A percentile compares a stretch with the other conserved stretches of the same genome.
phyloP scores from a whole-genome alignment of 2,329 filamentous ascomycete genomes.

The Scedosporium boydii region DNA sequence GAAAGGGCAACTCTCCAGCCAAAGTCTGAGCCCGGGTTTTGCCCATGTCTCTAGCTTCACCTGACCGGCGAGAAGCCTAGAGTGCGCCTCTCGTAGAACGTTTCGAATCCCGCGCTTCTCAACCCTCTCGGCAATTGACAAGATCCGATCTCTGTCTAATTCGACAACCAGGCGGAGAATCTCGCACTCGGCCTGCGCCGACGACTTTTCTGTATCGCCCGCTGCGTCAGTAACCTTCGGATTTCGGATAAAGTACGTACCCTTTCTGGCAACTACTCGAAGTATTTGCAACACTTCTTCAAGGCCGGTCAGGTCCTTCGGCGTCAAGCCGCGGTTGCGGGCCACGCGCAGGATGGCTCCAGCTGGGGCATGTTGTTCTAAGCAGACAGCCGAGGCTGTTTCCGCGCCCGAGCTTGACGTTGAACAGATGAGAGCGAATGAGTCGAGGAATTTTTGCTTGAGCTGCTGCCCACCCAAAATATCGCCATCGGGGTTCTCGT shows the following conservation, averaged over 20 bases:
- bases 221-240: neutral
- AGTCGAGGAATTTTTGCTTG: slow-evolving; percentile 22
- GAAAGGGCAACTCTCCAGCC: slow-evolving; percentile 5
- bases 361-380: slow-evolving; percentile 15
- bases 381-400: slow-evolving; percentile 20
- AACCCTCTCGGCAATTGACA: slow-evolving; percentile 8
- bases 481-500: slow-evolving; percentile 13
- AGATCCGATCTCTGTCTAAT: slow-evolving; percentile 13
- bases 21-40: neutral
- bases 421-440: slow-evolving; percentile 21
- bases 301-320: slow-evolving; percentile 11
- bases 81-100: slow-evolving; percentile 7
- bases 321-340: slow-evolving; percentile 18
- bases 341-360: slow-evolving; percentile 18
- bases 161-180: slow-evolving; percentile 12
- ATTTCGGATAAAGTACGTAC: neutral
- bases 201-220: slow-evolving; percentile 1
- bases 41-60: neutral
- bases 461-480: slow-evolving; percentile 9
- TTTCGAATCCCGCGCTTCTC: neutral
- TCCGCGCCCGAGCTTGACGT: slow-evolving; percentile 13
- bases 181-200: slow-evolving; percentile 7
- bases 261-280: slow-evolving; percentile 10
- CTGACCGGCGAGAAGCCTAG: slow-evolving; percentile 13
- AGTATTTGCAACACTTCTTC: slow-evolving; percentile 12